Evolutionary conservation across 1,284 basidiomycete genomes (phyloP).

Genomic region (Xerocomus nothofagi): DNA sequence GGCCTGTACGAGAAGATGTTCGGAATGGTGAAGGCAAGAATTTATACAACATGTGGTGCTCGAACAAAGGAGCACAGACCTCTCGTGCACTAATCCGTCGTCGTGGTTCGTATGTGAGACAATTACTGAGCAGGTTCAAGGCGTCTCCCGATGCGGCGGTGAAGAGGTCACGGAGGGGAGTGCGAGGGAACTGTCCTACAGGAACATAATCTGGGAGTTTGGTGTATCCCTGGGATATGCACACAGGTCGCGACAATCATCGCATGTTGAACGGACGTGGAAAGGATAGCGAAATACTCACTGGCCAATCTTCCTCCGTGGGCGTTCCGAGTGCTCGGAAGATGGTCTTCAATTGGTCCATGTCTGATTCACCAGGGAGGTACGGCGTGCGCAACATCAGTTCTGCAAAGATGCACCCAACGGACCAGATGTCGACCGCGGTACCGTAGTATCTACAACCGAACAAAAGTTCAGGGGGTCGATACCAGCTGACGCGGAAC

Average conservation of each 20-base stretch:
- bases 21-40: neutral
- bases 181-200: conserved; percentile 80
- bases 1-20: conserved; percentile 45
- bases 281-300: conserved; percentile 36
- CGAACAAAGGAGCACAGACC: conserved; percentile 42
- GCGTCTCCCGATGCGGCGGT: conserved; percentile 88
- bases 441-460: conserved; percentile 87
- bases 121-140: conserved; percentile 79
- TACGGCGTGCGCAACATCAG: conserved; percentile 95
- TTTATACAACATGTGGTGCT: neutral
- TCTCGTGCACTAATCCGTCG: conserved; percentile 81
- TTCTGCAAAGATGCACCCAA: conserved; percentile 95
- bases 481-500: conserved; percentile 81
- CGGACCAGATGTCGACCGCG: conserved; percentile 91
- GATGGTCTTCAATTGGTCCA: conserved; percentile 94
- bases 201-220: conserved; percentile 88
- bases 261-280: neutral
- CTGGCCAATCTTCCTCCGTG: conserved; percentile 96
- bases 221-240: conserved; percentile 68
- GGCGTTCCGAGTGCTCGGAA: conserved; percentile 95
- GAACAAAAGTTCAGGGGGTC: conserved; percentile 91
- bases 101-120: conserved; percentile 85
- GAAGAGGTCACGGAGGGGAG: conserved; percentile 83
- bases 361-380: conserved; percentile 90
- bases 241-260: neutral